Percentiles rank a stretch among this genome's conserved stretches.
Conservation (phyloP, 371 early-diverging fungal genomes). For the Quaeritorhiza haematococci region DNA sequence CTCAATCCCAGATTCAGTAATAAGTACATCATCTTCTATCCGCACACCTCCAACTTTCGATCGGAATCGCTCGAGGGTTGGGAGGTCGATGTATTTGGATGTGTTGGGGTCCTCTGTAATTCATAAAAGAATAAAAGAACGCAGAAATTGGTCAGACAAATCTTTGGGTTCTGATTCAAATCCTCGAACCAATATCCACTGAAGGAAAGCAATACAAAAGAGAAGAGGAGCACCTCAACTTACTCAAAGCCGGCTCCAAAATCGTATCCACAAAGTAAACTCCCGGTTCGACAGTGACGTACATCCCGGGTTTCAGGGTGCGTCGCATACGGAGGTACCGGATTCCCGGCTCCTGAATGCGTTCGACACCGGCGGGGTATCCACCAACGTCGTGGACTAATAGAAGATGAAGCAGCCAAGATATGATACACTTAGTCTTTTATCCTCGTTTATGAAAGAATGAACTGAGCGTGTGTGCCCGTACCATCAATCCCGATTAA, state of each 20-base stretch:
- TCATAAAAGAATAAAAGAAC: constrained; percentile 52
- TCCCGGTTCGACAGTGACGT: constrained; percentile 92
- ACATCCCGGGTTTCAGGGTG: constrained; percentile 67
- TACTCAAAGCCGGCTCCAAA: constrained; percentile 29
- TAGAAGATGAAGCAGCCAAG: constrained; percentile 7
- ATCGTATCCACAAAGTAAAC: constrained; percentile 44
- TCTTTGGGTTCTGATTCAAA: too few relatives aligned
- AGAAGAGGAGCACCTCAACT: too few relatives aligned
- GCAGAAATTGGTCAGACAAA: constrained; percentile 42
- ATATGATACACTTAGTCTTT: not conserved
- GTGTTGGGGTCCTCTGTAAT: constrained; percentile 53
- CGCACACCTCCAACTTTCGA: constrained; percentile 84
- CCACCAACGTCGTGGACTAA: constrained; percentile 81
- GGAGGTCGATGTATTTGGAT: constrained; percentile 65
- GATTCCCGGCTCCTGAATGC: constrained; percentile 76
- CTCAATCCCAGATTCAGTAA: constrained; percentile 33
- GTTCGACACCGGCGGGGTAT: constrained; percentile 72
- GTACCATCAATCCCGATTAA: too few relatives aligned
- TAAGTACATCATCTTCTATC: constrained; percentile 84
- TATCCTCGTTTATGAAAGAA: not conserved
- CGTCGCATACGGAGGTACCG: constrained; percentile 85
- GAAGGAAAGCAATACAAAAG: constrained; percentile 1
- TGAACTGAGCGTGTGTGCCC: constrained; percentile 33
- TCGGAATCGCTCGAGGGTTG: constrained; percentile 58
- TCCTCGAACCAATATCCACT: too few relatives aligned